Percentiles rank a stretch among this genome's conserved stretches.
phyloP scores from a whole-genome alignment of 2,329 filamentous ascomycete genomes.

The Amauroascus verrucosus region DNA sequence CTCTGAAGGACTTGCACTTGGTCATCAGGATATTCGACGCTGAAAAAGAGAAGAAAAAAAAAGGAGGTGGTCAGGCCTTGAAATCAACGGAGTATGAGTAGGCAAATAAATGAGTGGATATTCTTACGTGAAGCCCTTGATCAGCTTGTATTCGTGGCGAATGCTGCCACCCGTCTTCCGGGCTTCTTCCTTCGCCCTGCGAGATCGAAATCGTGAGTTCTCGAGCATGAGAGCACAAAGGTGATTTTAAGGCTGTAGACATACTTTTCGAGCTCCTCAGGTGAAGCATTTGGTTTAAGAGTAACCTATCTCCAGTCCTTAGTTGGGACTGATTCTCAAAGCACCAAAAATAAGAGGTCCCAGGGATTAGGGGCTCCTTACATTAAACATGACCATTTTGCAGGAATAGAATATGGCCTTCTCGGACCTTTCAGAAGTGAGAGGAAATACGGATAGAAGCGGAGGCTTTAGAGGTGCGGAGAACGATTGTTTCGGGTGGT shows the following conservation, averaged over 20 bases:
- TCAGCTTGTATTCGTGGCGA: conserved; percentile 69
- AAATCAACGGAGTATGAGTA: too few species aligned
- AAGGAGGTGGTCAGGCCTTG: background rate
- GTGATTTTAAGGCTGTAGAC: conserved; percentile 21
- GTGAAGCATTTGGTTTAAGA: conserved; percentile 59
- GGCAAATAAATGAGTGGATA: background rate
- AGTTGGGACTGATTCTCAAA: too few species aligned
- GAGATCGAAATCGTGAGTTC: background rate
- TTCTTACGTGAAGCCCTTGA: conserved; percentile 80
- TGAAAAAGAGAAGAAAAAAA: conserved; percentile 28
- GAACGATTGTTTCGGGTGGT: background rate
- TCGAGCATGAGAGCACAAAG: background rate
- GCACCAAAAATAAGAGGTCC: background rate
- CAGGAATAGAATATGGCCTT: background rate
- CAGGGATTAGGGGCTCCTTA: background rate
- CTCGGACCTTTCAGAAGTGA: background rate
- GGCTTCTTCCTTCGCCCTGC: conserved; percentile 66
- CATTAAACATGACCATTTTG: conserved; percentile 13
- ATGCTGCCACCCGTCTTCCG: conserved; percentile 71
- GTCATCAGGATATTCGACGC: conserved; percentile 62
- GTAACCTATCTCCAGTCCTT: conserved; percentile 58
- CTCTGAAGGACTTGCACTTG: conserved; percentile 54
- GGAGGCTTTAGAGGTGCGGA: background rate
- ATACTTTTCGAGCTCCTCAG: conserved; percentile 58
- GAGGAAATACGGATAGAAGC: background rate